Evolutionary conservation across 192 early-diverging fungal species (phyloP).

Genomic region (Podila verticillata): DNA sequence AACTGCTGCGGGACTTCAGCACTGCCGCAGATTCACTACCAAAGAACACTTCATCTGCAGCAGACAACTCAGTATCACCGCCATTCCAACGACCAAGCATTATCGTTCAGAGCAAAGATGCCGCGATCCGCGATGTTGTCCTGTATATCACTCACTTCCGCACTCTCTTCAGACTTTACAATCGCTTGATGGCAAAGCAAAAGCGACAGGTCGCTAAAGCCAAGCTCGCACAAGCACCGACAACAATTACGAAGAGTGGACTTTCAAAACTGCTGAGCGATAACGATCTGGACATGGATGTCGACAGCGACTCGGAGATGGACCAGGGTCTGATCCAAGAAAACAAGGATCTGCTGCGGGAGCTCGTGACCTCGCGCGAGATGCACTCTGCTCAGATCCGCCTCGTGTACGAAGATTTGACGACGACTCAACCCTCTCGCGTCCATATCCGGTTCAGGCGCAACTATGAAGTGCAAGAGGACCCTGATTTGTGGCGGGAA

Average conservation of each 20-base stretch:
- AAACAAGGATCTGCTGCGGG: background rate
- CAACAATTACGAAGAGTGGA: background rate
- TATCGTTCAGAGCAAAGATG: background rate
- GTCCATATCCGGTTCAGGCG: slow-evolving; percentile 4
- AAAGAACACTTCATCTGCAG: background rate
- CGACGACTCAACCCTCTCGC: background rate
- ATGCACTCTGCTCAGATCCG: slow-evolving; percentile 1
- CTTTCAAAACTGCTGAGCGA: slow-evolving; percentile 1
- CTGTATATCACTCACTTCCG: background rate
- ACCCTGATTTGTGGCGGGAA: background rate
- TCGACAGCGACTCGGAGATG: background rate
- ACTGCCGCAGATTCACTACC: background rate
- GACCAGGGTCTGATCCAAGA: background rate
- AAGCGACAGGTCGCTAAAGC: background rate
- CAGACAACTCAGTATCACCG: background rate
- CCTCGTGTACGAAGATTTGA: slow-evolving; percentile 6
- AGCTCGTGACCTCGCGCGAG: background rate
- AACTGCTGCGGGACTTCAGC: background rate
- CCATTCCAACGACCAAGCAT: background rate
- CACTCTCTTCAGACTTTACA: slow-evolving; percentile 1
- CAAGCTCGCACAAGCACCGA: no score
- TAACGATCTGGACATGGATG: slow-evolving; percentile 8
- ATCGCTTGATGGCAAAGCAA: background rate
- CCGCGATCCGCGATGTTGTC: slow-evolving; percentile 4
- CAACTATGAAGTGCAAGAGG: background rate